These are phyloP conservation scores for Apiospora koreana DNA, from an alignment of 2,329 filamentous ascomycete species.

Conservation along the genomic window DNA sequence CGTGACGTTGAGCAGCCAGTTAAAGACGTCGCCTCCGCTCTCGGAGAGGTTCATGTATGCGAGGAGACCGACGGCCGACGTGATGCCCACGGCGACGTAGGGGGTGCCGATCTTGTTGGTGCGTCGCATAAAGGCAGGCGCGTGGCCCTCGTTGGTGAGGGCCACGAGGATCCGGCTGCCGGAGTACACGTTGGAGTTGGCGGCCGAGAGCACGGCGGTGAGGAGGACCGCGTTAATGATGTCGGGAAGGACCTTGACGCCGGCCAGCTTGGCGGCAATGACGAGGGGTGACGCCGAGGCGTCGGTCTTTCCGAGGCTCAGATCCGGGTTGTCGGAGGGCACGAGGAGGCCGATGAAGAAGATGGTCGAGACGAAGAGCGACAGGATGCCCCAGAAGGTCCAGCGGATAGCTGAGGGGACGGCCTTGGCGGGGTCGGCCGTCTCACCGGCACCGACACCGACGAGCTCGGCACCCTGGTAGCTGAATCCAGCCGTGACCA, in stretches of 20 bases:
- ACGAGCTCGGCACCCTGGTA: constrained; percentile 77
- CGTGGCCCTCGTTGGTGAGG: constrained; percentile 64
- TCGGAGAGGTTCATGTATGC: constrained; percentile 67
- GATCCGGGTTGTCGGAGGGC: constrained; percentile 46
- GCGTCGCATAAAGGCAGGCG: constrained; percentile 58
- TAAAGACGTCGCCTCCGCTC: constrained; percentile 62
- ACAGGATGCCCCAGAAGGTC: constrained; percentile 75
- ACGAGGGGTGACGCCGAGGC: constrained; percentile 68
- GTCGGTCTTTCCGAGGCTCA: constrained; percentile 41
- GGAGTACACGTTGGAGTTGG: constrained; percentile 76
- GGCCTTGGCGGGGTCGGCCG: constrained; percentile 68
- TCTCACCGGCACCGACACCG: constrained; percentile 77
- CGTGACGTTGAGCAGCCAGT: constrained; percentile 73
- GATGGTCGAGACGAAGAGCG: constrained; percentile 64
- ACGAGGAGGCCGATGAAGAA: constrained; percentile 75
- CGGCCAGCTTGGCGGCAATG: constrained; percentile 60
- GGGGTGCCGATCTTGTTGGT: constrained; percentile 66
- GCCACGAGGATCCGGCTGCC: constrained; percentile 69
- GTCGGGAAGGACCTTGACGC: constrained; percentile 62
- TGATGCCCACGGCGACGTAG: constrained; percentile 58
- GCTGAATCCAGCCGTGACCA: constrained; percentile 69
- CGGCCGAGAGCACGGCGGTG: constrained; percentile 76
- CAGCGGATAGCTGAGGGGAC: constrained; percentile 73
- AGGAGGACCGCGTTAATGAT: constrained; percentile 80
- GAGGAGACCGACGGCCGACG: constrained; percentile 61